Evolutionary conservation across 169 alveolate genomes (phyloP), one percentile per base, ranked within the genome.

Genomic region (Babesia ovata): DNA sequence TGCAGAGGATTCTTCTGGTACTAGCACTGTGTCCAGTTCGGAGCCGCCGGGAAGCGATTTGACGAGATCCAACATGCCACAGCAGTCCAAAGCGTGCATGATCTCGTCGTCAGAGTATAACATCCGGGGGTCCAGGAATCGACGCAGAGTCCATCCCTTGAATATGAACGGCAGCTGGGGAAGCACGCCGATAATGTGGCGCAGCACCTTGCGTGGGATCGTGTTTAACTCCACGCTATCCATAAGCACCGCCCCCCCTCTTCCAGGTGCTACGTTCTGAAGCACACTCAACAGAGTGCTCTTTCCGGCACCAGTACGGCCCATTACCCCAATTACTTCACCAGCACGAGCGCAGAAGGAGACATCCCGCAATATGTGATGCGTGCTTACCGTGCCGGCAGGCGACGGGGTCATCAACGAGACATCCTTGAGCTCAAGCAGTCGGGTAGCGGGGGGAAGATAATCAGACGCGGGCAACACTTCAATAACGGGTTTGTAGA

Each of bases 61-160:
- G 24, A 79, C 87, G 13, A 70, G 16, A 17, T 79, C 83, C 13
- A 45, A 22, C 24, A 79, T 33, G 13, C 87, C 87, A 39, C 81
- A 71, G 26, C 52, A 46, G n/a, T 26, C 82, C 57, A 79, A 49
- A 7, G 87, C 82, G 22, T 49, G 53, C 50, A 49, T n/a, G 57
- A 79, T 71, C 29, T 69, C 75, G n/a, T 59, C 71, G 45, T 70
- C 87, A 6, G 59, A 22, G 76, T 57, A 79, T 24, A 69, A 45
- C 82, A 58, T 69, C 19, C 87, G 42, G 4, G 87, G 87, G 48
- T 79, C 87, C 29, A 79, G 49, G 76, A 79, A 79, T 4, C 83
- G 60, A 22, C 87, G 67, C 52, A 79, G 56, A 17, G 87, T 79
- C 87, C 87, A 79, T 24, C 87, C 87, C 63, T 63, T 61, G 52